phyloP scores from a whole-genome alignment of 257 asterid species.

The Fraxinus pennsylvanica region DNA sequence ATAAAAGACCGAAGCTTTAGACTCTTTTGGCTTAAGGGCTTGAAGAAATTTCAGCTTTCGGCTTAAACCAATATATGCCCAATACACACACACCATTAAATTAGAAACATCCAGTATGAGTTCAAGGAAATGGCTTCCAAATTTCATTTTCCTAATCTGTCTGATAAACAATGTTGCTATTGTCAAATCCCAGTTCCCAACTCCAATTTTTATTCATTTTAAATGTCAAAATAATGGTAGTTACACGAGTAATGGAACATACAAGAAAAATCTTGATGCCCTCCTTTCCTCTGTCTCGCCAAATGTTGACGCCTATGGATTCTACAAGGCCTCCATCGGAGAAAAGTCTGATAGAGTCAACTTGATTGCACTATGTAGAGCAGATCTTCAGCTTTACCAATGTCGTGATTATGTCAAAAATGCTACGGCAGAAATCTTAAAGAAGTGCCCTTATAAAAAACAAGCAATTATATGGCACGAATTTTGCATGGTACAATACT shows the following conservation, averaged over 20 bases:
- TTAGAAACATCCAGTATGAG: background rate
- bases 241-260: constrained; percentile 10
- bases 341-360: background rate
- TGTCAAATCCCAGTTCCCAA: background rate
- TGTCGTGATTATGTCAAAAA: too few relatives aligned
- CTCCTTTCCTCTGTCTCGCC: constrained; percentile 1
- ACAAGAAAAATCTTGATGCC: constrained; percentile 9
- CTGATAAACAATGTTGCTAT: background rate
- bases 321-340: constrained; percentile 14
- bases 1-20: background rate
- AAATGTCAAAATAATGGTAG: background rate
- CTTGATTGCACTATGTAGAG: constrained; percentile 18
- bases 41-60: background rate
- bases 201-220: background rate
- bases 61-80: too few relatives aligned
- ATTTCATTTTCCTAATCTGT: background rate
- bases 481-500: background rate
- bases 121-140: background rate
- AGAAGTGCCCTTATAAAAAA: background rate
- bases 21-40: background rate
- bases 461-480: background rate
- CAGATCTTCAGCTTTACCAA: too few relatives aligned
- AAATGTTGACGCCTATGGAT: background rate
- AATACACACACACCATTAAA: too few relatives aligned
- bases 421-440: background rate